Evolutionary conservation across 352 stramenopile species (phyloP), one percentile per base, ranked within the genome.

Genomic region (Phytophthora capsici): DNA sequence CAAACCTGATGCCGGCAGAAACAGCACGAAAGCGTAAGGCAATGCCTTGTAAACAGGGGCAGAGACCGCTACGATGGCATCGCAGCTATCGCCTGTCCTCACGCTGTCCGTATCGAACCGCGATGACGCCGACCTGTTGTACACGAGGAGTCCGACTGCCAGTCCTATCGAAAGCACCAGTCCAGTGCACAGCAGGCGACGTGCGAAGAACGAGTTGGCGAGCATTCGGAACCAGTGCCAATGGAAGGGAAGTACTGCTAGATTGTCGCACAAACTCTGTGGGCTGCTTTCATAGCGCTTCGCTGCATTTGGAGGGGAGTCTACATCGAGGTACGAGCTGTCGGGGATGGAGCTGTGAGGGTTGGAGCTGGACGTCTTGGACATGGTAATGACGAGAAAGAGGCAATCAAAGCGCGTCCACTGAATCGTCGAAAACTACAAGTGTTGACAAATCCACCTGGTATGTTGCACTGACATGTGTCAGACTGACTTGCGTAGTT

Each of bases 131-230:
- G 60, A 63, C 1, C 6, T 12, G 6, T 37, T 57, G 53, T 92
- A 84, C 32, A 91, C 78, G 16, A 65, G 47, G 10, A 82, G 23
- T 1, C 82, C 83, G 0, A 47, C 25, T 9, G 70, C 30, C 43
- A 89, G 71, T 26, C 78, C 66, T 2, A 30, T 23, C 0, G 55
- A 64, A 8, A 89, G 38, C 45, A 60, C 28, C 26, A 75, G 17
- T 4, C 83, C 77, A 8, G 79, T 70, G 14, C 62, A 61, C 49
- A 93, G 37, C 32, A 94, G 56, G 0, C 82, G 77, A 23, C 70
- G 66, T n/a, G 85, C 84, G 38, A 94, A 94, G 73, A 91, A 94
- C 36, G 82, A 93, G 57, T 91, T 93, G 57, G 84, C 59, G 13
- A 79, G 63, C 65, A 77, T 86, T 41, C 75, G 71, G 23, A 75